Evolutionary conservation across 371 early-diverging fungal genomes (phyloP).

Genomic region (Mortierella sp.): DNA sequence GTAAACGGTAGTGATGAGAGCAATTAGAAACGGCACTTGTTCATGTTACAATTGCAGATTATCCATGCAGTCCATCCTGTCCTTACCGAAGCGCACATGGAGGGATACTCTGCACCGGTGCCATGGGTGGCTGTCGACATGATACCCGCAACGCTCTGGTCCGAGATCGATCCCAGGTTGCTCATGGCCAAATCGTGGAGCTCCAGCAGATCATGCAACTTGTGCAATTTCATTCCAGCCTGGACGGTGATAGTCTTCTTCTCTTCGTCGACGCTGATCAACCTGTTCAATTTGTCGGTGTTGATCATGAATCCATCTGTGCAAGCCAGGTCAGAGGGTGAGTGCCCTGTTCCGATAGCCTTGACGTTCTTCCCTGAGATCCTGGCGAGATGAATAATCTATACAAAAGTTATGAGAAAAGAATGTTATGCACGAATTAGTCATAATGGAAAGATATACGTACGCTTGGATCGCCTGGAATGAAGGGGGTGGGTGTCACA

Average conservation of each 20-base stretch:
- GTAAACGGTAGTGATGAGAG: background rate
- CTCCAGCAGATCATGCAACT: constrained; percentile 71
- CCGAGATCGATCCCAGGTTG: constrained; percentile 87
- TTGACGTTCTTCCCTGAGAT: constrained; percentile 66
- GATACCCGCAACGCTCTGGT: constrained; percentile 84
- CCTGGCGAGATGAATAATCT: constrained; percentile 69
- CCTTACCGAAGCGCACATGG: constrained; percentile 76
- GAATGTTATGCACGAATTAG: background rate
- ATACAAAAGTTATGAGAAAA: background rate
- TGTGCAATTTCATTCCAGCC: constrained; percentile 79
- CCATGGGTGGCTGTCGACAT: constrained; percentile 89
- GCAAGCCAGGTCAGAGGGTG: constrained; percentile 87
- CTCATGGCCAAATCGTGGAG: constrained; percentile 77
- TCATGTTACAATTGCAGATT: too few species aligned
- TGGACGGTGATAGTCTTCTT: constrained; percentile 72
- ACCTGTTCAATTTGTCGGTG: constrained; percentile 74
- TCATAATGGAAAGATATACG: background rate
- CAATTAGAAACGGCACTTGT: background rate
- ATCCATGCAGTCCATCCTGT: background rate
- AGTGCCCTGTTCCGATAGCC: constrained; percentile 85
- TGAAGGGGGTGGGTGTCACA: too few species aligned
- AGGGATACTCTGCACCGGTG: constrained; percentile 80
- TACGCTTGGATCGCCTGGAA: background rate
- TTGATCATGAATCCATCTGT: constrained; percentile 78
- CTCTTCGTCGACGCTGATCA: constrained; percentile 67